Conservation (phyloP, 352 stramenopile genomes). For the Phytophthora fragariae region DNA sequence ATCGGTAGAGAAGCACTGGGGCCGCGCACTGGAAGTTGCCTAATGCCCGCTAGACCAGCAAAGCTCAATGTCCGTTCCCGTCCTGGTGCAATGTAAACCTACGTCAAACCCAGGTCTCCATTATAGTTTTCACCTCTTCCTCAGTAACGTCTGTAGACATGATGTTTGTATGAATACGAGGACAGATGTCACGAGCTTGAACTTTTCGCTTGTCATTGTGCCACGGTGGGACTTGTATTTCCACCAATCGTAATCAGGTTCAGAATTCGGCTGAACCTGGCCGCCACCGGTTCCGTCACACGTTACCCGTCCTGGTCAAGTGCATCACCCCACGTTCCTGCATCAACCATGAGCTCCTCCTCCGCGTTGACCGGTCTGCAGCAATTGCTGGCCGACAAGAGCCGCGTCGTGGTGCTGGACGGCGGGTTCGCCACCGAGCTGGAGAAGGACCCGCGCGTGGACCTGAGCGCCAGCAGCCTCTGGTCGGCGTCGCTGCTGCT, state of each 20-base stretch:
- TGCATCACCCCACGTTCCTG: too few species aligned
- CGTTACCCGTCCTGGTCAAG: background rate
- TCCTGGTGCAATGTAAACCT: background rate
- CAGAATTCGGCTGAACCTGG: background rate
- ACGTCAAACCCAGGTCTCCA: conserved; percentile 10
- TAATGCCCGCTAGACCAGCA: conserved; percentile 33
- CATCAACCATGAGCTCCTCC: conserved; percentile 23
- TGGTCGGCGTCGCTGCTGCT: conserved; percentile 81
- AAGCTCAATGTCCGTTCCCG: background rate
- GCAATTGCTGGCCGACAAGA: conserved; percentile 36
- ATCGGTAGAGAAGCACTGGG: background rate
- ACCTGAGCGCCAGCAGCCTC: conserved; percentile 60
- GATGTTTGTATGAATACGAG: background rate
- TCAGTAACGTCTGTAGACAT: background rate
- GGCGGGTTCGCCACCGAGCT: conserved; percentile 82
- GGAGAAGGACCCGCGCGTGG: conserved; percentile 73
- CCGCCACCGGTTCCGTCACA: conserved; percentile 13
- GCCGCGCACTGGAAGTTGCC: conserved; percentile 19
- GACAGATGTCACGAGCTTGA: conserved; percentile 21
- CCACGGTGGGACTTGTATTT: conserved; percentile 26
- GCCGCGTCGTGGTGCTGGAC: conserved; percentile 69
- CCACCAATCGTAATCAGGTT: conserved; percentile 19
- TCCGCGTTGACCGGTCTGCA: conserved; percentile 43
- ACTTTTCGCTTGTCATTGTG: conserved; percentile 24
- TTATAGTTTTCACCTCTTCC: conserved; percentile 32